phyloP scores from a whole-genome alignment of 2,329 filamentous ascomycete genomes.

The Cytospora schulzeri region DNA sequence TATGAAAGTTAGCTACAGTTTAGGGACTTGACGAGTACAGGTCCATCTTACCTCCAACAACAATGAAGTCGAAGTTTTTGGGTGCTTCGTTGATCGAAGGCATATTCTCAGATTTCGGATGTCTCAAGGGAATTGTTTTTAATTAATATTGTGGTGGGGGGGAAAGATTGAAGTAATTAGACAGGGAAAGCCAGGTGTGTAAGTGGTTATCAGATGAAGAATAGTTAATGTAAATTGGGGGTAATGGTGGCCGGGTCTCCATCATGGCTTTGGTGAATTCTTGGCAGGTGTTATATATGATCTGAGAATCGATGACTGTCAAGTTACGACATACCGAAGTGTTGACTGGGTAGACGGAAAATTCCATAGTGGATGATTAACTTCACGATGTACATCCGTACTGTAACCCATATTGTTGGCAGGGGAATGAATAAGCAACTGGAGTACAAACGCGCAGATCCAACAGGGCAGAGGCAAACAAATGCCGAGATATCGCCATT shows the following conservation, averaged over 20 bases:
- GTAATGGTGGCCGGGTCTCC: not conserved
- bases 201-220: not conserved
- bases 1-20: not conserved
- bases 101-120: slow-evolving; percentile 27
- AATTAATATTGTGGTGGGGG: not conserved
- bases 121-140: not conserved
- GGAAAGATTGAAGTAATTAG: not conserved
- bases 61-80: slow-evolving; percentile 43
- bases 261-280: not conserved
- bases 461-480: not conserved
- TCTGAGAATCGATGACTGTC: not conserved
- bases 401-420: too few relatives aligned
- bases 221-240: not conserved
- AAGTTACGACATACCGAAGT: not conserved
- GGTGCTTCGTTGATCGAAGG: slow-evolving; percentile 22
- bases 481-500: not conserved
- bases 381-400: too few relatives aligned
- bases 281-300: not conserved
- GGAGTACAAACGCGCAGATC: not conserved
- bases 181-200: not conserved
- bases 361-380: too few relatives aligned
- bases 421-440: not conserved
- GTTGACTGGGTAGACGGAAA: not conserved
- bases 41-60: slow-evolving; percentile 37
- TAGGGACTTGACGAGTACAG: not conserved